Base-by-base conservation (phyloP, 179 eudicot species). In the Beta macrorhiza region DNA sequence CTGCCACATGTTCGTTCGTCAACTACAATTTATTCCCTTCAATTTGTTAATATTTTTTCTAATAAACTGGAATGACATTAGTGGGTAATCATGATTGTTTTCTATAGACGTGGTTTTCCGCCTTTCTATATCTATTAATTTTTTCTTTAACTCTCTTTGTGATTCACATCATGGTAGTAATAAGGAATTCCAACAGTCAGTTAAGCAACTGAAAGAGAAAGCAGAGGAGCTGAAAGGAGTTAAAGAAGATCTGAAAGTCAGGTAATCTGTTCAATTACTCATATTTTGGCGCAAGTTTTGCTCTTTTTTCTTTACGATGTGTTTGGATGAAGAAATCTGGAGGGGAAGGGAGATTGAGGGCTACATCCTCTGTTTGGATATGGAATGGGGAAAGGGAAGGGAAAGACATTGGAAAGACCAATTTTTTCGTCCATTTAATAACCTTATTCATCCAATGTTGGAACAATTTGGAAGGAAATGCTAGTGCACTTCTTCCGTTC, bases 151-250 rank as follows among this genome's bases (percentile, higher is more conserved):
- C 47, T 37, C 32, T 78, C 32, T 67, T 56, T 69, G n/a, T 69
- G 57, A 65, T 80, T 81, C 19, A 57, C 49, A 65, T 53, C 44
- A 63, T 84, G 84, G 71, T 80, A 95, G 97, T 82, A 91, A 90
- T 83, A 87, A 87, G 85, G 97, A 95, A 70, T 91, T 95, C 80
- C 91, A 91, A 82, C 85, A 90, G 75, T 86, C 95, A 13, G 89
- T 95, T n/a, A 91, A 95, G 86, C 90, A 90, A 78, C 86, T 92
- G 44, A 91, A 90, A 85, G 91, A 91, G 75, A 95, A 91, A 83
- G 91, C 93, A 3, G 95, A 89, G 72, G 94, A 90, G 90, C 84
- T 93, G 44, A 90, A 90, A 87, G 95, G 88, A 63, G 94, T 89
- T 22, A 88, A 84, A 79, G 99, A 93, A 79, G 93, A 92, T 79